Percentiles rank a stretch among this genome's conserved stretches.
phyloP scores from a whole-genome alignment of 108 stramenopile genomes.

The Nitzschia palea region DNA sequence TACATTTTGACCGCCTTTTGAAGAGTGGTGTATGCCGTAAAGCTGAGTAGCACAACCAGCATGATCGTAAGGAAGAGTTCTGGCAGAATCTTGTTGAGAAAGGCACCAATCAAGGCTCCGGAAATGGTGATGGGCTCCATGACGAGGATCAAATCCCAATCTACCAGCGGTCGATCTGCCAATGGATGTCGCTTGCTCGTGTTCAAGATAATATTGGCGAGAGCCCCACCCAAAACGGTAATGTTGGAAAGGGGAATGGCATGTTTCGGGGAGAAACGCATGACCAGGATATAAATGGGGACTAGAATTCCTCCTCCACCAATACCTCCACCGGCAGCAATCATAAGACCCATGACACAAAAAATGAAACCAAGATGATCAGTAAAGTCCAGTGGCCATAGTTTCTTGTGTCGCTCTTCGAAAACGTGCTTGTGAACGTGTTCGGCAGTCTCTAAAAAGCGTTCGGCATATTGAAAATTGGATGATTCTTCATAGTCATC shows the following conservation, averaged over 20 bases:
- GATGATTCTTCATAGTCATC: not conserved
- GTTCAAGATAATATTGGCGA: conserved; percentile 74
- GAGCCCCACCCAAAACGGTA: conserved; percentile 80
- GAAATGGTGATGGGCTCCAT: conserved; percentile 97
- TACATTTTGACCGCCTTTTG: conserved; percentile 84
- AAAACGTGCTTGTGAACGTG: conserved; percentile 30
- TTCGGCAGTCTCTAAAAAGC: too few species aligned
- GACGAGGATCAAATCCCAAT: conserved; percentile 96
- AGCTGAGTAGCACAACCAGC: conserved; percentile 63
- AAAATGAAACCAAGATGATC: conserved; percentile 59
- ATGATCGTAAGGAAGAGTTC: conserved; percentile 60
- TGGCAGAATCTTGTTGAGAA: conserved; percentile 77
- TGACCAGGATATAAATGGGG: conserved; percentile 81
- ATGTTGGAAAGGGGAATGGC: conserved; percentile 77
- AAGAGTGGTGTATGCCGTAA: conserved; percentile 68
- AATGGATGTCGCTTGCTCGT: conserved; percentile 59
- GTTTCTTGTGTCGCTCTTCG: conserved; percentile 30
- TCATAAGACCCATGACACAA: conserved; percentile 51
- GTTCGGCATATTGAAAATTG: too few species aligned
- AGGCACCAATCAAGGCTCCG: conserved; percentile 90
- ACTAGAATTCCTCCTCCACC: conserved; percentile 88
- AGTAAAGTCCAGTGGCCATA: conserved; percentile 50
- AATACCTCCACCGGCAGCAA: conserved; percentile 84
- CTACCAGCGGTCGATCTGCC: conserved; percentile 90
- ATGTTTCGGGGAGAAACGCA: conserved; percentile 70